Percentiles rank a stretch among this genome's conserved stretches.
These are phyloP conservation scores for Sugiyamaella floridensis DNA, from an alignment of 805 yeast genomes.

Conservation along the genomic window DNA sequence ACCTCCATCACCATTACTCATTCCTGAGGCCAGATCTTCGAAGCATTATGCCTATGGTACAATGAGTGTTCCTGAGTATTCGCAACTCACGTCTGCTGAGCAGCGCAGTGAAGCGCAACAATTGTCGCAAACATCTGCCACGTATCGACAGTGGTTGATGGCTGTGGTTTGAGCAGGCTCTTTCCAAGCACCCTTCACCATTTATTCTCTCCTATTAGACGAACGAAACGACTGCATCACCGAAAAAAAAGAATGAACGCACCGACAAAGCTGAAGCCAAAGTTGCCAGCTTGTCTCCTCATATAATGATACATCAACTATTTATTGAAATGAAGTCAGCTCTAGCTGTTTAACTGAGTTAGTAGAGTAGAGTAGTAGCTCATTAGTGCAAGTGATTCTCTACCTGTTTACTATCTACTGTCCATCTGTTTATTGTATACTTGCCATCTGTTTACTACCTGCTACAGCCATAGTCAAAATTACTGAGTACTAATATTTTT, in stretches of 20 bases:
- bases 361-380: no score
- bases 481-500: no score
- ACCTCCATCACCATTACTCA: slow-evolving; percentile 12
- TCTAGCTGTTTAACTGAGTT: no score
- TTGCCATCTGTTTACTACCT: no score
- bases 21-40: slow-evolving; percentile 1
- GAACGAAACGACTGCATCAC: neutral
- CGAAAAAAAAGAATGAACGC: no score
- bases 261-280: no score
- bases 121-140: slow-evolving; percentile 4
- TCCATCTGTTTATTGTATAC: neutral
- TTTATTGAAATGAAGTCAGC: no score
- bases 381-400: neutral
- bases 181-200: no score
- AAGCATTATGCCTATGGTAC: neutral
- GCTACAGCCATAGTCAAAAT: no score
- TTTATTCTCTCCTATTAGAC: no score
- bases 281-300: no score
- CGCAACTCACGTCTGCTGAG: neutral
- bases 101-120: neutral
- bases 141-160: slow-evolving; percentile 15
- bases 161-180: slow-evolving; percentile 8
- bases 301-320: no score
- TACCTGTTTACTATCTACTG: neutral
- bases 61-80: neutral